phyloP scores from a whole-genome alignment of 2,329 filamentous ascomycete species.

The Neofusicoccum sp. region DNA sequence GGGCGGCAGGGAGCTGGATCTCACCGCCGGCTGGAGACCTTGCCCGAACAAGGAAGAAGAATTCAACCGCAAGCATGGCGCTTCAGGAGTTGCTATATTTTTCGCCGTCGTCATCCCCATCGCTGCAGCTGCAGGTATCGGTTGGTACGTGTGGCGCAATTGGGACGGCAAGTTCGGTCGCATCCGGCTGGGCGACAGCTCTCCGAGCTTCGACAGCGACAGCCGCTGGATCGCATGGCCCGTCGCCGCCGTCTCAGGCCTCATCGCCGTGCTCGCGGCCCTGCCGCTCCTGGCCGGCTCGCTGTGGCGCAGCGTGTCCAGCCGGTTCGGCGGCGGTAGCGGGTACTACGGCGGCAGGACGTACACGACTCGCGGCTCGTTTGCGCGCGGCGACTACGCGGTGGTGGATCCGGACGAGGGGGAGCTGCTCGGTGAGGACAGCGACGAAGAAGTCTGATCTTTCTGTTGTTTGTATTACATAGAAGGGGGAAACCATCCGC shows the following conservation, averaged over 20 bases:
- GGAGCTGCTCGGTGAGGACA: conserved; percentile 89
- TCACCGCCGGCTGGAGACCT: conserved; percentile 60
- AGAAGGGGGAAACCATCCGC: neutral
- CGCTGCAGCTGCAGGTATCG: conserved; percentile 67
- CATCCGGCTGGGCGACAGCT: conserved; percentile 76
- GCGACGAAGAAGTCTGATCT: conserved; percentile 77
- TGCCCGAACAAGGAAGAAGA: conserved; percentile 84
- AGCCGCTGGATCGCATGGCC: conserved; percentile 81
- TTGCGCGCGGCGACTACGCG: conserved; percentile 86
- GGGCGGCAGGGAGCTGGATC: conserved; percentile 75
- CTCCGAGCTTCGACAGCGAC: conserved; percentile 63
- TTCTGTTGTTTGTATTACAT: neutral
- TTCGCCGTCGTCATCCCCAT: conserved; percentile 81
- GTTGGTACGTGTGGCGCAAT: conserved; percentile 82
- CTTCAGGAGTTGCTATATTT: conserved; percentile 76
- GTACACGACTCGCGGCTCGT: conserved; percentile 87
- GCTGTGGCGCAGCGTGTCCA: conserved; percentile 67
- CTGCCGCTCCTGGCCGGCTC: conserved; percentile 71
- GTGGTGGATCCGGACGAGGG: conserved; percentile 92
- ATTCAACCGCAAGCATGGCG: conserved; percentile 71
- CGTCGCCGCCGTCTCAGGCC: conserved; percentile 48
- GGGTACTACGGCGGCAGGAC: conserved; percentile 62
- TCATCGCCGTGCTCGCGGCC: conserved; percentile 59
- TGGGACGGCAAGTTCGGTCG: conserved; percentile 92
- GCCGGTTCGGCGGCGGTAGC: conserved; percentile 54